Base-by-base conservation (phyloP, 2,329 filamentous ascomycete species). In the Aspergillus sp. region DNA sequence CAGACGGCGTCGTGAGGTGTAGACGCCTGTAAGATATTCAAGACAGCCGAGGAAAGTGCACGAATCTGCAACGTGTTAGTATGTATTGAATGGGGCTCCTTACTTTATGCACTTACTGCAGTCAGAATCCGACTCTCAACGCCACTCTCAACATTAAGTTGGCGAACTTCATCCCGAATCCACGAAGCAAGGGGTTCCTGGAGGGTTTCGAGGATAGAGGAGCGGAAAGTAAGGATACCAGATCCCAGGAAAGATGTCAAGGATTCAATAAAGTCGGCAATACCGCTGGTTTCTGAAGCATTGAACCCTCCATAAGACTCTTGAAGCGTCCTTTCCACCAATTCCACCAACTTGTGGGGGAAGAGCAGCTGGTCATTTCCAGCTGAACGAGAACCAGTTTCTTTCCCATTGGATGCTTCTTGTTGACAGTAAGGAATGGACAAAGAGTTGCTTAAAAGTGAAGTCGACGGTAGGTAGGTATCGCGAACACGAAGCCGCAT, bases 341-440 rank as follows among this genome's bases (percentile, higher is more conserved):
- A 73, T 35, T 74, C 75, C 57, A 90, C 86, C 1, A 94, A 65
- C 42, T 79, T 71, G 42, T 83, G 77, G 5, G 62, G 62, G 12
- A 60, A 56, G 5, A 48, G 33, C 5, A 46, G 13, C 19, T 12
- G 40, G 34, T 34, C 33, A 5, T 38, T 31, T 0, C 26, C 37
- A 5, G 26, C 29, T 27, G 43, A 19, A 12, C 50, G 39, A 7
- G 39, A n/a, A 7, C 44, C 42, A 13, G 39, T 36, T 8, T 41
- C 30, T 26, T 35, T 31, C 27, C 27, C 19, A 2, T 42, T 39
- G 13, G 29, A 31, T 19, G 37, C 39, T 9, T 34, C 42, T 13
- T 47, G 41, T 9, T 54, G 53, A 29, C 43, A 49, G 40, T 60
- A 62, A 29, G 58, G 47, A 35, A 66, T 53, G 10, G 73, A 62